Base-by-base conservation (phyloP, 2,329 filamentous ascomycete genomes). In the Phaeophleospora eucalypticola region DNA sequence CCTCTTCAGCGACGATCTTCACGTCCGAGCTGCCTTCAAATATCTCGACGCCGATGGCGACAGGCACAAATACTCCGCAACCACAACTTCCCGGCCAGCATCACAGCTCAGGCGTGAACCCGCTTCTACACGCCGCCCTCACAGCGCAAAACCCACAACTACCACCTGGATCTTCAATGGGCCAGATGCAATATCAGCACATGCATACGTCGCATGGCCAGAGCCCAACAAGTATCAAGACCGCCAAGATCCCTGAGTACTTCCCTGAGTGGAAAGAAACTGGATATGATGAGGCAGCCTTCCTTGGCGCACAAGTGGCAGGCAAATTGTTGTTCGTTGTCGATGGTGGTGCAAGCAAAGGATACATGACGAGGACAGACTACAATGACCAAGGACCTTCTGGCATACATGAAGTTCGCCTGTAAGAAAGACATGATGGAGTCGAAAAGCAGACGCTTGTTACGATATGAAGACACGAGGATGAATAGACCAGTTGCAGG, bases 21-120 rank as follows among this genome's bases (percentile, higher is more conserved):
- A 95, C 90, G 29, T 95, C 89, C 17, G 93, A 98, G 68, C 82
- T 97, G 32, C 93, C 93, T 6, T 96, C 89, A 7, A 91, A 93
- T 69, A 81, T 96, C 64, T 89, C 87, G 21, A 97, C 93, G 0
- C 93, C 93, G 1, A 79, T 86, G 9, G 90, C 89, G 16, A 97
- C 91, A 1, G 91, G 91, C 27, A 82, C 89, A 14, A 93, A 95
- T 68, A 97, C 91, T 1, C 94, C 93, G 0, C 88, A 87, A 2
- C 63, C 83, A 63, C 68, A 72, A 50, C 57, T 70, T 61, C 72
- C 38, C 55, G 58, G 60, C 15, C 56, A 54, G 9, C 63, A 75
- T 61, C 66, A 74, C 56, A 60, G 71, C 60, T 57, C 73, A 9
- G 56, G 63, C 35, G 89, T 95, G 37, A 96, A 97, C 65, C 90